These are phyloP conservation scores for Zea luxurians DNA, from an alignment of 176 grass and related monocot genomes.

Conservation along the genomic window DNA sequence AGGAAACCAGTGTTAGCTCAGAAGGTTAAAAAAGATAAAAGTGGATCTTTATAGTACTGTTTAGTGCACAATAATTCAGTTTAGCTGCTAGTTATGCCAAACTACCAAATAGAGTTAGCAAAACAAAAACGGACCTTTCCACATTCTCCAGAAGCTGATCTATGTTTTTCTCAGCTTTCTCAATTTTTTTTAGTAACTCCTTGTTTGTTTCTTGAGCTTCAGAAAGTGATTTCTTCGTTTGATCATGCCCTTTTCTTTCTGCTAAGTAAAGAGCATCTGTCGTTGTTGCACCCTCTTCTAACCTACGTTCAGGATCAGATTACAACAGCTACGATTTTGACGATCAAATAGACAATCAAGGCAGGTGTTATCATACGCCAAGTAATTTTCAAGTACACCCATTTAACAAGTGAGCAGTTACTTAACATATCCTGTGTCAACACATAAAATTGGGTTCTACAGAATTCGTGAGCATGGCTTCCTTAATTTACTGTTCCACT, in stretches of 20 bases:
- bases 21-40: conserved; percentile 32
- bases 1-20: conserved; percentile 35
- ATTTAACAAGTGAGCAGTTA: conserved; percentile 27
- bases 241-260: conserved; percentile 64
- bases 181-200: conserved; percentile 50
- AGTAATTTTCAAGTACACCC: neutral
- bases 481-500: conserved; percentile 26
- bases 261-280: conserved; percentile 55
- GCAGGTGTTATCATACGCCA: conserved; percentile 6
- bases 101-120: conserved; percentile 37
- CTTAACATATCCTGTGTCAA: conserved; percentile 27
- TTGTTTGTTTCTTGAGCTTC: conserved; percentile 56
- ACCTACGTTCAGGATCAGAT: conserved; percentile 50
- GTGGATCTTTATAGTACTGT: conserved; percentile 16
- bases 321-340: conserved; percentile 32
- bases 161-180: conserved; percentile 48
- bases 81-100: conserved; percentile 34
- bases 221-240: conserved; percentile 59
- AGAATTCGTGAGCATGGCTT: conserved; percentile 9
- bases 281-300: conserved; percentile 80
- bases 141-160: conserved; percentile 51
- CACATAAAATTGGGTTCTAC: conserved; percentile 20
- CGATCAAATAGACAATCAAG: conserved; percentile 26
- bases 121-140: conserved; percentile 52
- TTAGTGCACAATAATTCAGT: conserved; percentile 38